Base-by-base conservation (phyloP, 2,329 filamentous ascomycete species). In the Allantophomopsis cytisporea region DNA sequence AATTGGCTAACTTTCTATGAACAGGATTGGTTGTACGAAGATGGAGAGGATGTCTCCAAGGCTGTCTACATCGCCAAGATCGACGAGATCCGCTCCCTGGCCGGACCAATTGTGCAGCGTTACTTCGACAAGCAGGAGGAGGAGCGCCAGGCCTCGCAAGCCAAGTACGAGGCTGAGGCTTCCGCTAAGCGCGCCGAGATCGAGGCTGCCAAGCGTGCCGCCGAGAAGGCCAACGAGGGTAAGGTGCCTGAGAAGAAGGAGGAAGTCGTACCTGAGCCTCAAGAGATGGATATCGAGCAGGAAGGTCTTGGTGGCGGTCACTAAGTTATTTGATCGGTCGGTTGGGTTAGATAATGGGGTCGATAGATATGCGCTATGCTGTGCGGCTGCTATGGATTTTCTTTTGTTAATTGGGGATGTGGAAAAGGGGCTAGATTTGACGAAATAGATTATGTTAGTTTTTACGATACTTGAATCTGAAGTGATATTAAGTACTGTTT, bases 11-110 rank as follows among this genome's bases (percentile, higher is more conserved):
- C 39, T n/a, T 15, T 2, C 7, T 28, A 7, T 14, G 2, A 7
- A 23, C 47, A 96, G 89, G 88, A 98, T 58, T 98, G 91, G 91
- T 73, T 98, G 45, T 96, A 96, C 62, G 89, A 95, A 40, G 91
- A 96, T 41, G 91, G 91, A 44, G 88, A 95, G 47, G 91, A 98
- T 60, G 77, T 87, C 49, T 83, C 83, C 55, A 96, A 96, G 73
- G 87, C 83, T 40, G 75, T 91, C 55, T 98, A 98, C 65, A 68
- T 93, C 45, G 75, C 85, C 64, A 98, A 96, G 76, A 80, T 91
- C 62, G 91, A 96, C 47, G 91, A 98, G 62, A 87, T 98, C 60
- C 83, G 86, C 51, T 77, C 84, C 50, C 73, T 94, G 54, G 84
- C 87, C 36, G 91, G 88, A 13, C 89, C 91, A 43, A 85, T 98